Evolutionary conservation across 2,329 filamentous ascomycete genomes (phyloP).

Genomic region (Colletotrichum sp.): DNA sequence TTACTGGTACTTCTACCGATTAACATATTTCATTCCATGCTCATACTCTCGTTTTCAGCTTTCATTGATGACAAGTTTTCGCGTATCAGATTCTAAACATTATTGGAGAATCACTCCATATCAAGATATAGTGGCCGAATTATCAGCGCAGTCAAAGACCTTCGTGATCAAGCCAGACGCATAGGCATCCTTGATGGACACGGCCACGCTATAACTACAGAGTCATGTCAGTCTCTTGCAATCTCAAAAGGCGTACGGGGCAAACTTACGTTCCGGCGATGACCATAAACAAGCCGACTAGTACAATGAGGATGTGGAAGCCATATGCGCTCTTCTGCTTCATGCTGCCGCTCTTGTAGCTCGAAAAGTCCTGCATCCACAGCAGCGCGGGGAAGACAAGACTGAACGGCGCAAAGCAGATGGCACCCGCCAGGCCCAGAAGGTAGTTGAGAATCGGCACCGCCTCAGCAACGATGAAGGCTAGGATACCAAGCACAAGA

Average conservation of each 20-base stretch:
- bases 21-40: not conserved
- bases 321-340: not conserved
- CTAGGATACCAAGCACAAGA: constrained; percentile 46
- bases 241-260: accelerated
- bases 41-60: not conserved
- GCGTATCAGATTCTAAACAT: accelerated
- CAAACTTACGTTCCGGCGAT: not conserved
- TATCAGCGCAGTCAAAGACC: not conserved
- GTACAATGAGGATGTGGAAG: not conserved
- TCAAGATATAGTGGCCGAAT: not conserved
- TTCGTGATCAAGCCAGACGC: not conserved
- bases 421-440: constrained; percentile 47
- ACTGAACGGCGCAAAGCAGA: constrained; percentile 33
- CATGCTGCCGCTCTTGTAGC: not conserved
- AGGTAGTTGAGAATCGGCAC: constrained; percentile 60
- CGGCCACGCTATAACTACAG: not conserved
- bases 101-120: not conserved
- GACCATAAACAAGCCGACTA: not conserved
- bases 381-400: constrained; percentile 31
- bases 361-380: constrained; percentile 27
- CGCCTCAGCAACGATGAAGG: constrained; percentile 46
- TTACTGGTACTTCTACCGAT: not conserved
- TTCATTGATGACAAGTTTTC: not conserved
- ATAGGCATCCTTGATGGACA: not conserved
- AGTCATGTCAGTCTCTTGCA: accelerated